These are phyloP conservation scores for Globisporangium radiosum DNA, from an alignment of 352 stramenopile genomes.

Conservation along the genomic window DNA sequence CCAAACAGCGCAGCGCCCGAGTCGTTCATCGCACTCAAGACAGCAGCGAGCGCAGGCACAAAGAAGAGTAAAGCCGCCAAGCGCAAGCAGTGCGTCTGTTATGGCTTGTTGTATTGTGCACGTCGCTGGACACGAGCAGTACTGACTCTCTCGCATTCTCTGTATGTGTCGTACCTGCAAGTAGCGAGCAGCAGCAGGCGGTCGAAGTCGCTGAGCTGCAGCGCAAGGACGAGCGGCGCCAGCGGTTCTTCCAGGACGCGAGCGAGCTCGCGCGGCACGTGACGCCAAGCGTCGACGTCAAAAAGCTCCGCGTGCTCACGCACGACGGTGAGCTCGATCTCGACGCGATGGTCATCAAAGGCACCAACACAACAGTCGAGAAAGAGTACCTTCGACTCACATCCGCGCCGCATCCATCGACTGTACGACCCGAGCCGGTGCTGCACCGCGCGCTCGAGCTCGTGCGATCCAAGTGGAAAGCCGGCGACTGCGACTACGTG, in stretches of 20 bases:
- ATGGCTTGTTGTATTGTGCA: constrained; percentile 4
- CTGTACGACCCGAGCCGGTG: constrained; percentile 92
- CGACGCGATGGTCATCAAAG: constrained; percentile 89
- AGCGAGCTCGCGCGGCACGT: constrained; percentile 55
- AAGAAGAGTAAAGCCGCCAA: constrained; percentile 51
- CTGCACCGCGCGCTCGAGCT: constrained; percentile 85
- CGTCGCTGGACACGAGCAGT: no score
- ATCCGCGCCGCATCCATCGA: constrained; percentile 90
- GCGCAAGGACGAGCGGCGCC: constrained; percentile 67
- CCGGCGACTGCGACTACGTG: constrained; percentile 86
- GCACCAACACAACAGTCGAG: constrained; percentile 93
- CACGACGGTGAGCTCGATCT: constrained; percentile 75
- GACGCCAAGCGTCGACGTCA: constrained; percentile 59
- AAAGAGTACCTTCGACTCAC: constrained; percentile 99
- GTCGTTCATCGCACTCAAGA: constrained; percentile 44
- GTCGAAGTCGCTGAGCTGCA: constrained; percentile 36
- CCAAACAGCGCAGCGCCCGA: constrained; percentile 13
- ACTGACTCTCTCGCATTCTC: not conserved
- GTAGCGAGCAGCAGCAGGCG: constrained; percentile 12
- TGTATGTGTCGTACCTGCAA: not conserved
- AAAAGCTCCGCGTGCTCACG: constrained; percentile 69
- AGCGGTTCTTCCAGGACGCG: constrained; percentile 75
- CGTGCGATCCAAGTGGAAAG: constrained; percentile 86
- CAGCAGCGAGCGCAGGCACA: constrained; percentile 9
- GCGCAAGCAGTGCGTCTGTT: constrained; percentile 44